Conservation (phyloP, 2,329 filamentous ascomycete species). For the Pseudocercospora crystallina region DNA sequence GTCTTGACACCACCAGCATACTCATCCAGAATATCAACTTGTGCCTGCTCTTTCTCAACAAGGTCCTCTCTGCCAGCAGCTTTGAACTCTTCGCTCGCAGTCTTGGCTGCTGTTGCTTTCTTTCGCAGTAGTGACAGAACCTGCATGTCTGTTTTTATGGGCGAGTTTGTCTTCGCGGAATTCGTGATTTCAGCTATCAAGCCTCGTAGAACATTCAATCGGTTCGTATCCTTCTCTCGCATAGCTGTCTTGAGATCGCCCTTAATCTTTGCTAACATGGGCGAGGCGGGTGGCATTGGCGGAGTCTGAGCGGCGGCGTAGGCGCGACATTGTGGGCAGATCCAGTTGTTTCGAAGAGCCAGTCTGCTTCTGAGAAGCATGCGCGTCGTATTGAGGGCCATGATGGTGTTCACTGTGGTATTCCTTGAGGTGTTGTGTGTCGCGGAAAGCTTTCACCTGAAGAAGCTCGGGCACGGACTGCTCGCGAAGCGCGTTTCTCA, state of each 20-base stretch:
- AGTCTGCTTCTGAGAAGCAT: constrained; percentile 19
- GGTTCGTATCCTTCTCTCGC: constrained; percentile 53
- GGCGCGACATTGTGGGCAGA: constrained; percentile 29
- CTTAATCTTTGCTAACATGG: constrained; percentile 46
- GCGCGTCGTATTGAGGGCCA: constrained; percentile 19
- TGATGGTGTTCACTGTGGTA: constrained; percentile 9
- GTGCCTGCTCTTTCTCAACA: constrained; percentile 66
- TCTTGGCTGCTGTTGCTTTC: constrained; percentile 57
- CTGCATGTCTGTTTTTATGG: constrained; percentile 69
- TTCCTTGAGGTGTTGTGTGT: not conserved
- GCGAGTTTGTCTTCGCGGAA: constrained; percentile 68
- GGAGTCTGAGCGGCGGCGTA: constrained; percentile 27
- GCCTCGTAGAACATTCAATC: constrained; percentile 67
- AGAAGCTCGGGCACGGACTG: not conserved
- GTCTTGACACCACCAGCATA: constrained; percentile 62
- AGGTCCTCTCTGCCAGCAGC: constrained; percentile 66
- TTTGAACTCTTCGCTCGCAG: constrained; percentile 64
- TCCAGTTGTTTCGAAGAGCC: constrained; percentile 13
- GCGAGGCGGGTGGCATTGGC: constrained; percentile 32
- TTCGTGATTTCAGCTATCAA: constrained; percentile 71
- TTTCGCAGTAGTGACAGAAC: constrained; percentile 68
- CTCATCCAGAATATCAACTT: constrained; percentile 64
- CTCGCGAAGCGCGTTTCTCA: constrained; percentile 1
- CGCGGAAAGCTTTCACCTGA: not conserved
- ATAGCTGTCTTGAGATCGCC: constrained; percentile 50